phyloP scores from a whole-genome alignment of 495 filamentous ascomycete genomes.

The Stereocaulon alpinum region DNA sequence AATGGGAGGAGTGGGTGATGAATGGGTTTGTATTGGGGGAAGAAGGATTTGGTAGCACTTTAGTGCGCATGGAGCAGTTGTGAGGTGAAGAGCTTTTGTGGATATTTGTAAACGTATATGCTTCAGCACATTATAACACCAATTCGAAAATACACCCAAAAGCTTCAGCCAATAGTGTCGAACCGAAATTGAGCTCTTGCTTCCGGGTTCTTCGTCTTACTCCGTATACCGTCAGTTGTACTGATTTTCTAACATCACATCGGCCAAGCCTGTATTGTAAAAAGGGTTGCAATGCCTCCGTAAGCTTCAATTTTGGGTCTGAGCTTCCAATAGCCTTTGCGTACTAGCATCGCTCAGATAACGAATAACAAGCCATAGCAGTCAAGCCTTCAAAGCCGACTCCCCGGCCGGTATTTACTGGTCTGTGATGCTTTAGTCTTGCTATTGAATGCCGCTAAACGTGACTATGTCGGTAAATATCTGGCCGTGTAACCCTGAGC shows the following conservation, averaged over 20 bases:
- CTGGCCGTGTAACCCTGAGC: not conserved
- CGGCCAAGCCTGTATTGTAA: not conserved
- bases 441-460: not conserved
- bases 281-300: not conserved
- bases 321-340: not conserved
- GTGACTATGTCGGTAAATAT: not conserved
- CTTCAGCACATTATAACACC: not conserved
- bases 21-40: not conserved
- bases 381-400: not conserved
- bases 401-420: not conserved
- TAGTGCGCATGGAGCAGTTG: not conserved
- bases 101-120: not conserved
- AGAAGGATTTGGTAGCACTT: not conserved
- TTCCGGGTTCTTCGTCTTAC: not conserved
- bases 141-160: not conserved
- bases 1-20: not conserved
- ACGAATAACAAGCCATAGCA: not conserved
- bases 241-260: not conserved
- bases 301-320: not conserved
- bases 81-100: not conserved
- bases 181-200: not conserved
- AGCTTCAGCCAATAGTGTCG: not conserved
- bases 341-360: not conserved
- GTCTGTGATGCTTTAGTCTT: not conserved
- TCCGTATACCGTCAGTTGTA: not conserved